Evolutionary conservation across 2,329 filamentous ascomycete genomes (phyloP), one percentile per base, ranked within the genome.

Genomic region (Tolypocladium ophioglossoides): DNA sequence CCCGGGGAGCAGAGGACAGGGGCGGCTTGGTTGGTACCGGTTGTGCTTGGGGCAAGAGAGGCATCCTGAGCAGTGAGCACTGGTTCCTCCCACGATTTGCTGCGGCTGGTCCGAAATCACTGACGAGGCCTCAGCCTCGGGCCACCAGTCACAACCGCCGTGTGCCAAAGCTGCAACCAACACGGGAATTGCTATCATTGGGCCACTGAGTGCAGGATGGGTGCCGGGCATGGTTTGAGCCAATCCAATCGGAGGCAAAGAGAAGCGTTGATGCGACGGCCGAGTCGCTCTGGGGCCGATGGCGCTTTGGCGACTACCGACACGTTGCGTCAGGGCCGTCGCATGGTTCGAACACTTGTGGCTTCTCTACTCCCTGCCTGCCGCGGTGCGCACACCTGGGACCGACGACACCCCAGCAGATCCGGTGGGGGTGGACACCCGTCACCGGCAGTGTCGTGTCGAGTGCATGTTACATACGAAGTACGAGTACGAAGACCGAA

Each of bases 301-400:
- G 35, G 35, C 18, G 40, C 44, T 40, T 40, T 44, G 48, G 54
- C 35, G 32, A 57, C 49, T 54, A 51, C 51, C 54, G 55, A 57
- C 54, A 53, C 54, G 54, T 57, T 54, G 55, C 56, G 52, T 54
- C 56, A 55, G 49, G 52, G 24, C 52, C 44, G 46, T 49, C 44
- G 44, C 32, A 53, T 52, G 38, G 27, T 51, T 46, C 27, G 12
- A 22, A 24, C 40, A 7, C 30, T 24, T 18, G 24, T 24, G 40
- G 22, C 35, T 22, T 32, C 7, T 8, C 27, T 27, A 24, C 41
- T 20, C 38, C 22, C 27, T 51, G 50, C 50, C 50, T 51, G 50
- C 50, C 37, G 50, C n/a, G 30, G 30, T 18, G 32, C 34, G 48
- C 12, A 50, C 20, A 27, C 30, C 38, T 50, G 48, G 47, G 48